Evolutionary conservation across 805 yeast species (phyloP), one percentile per base, ranked within the genome.

Genomic region (Blastobotrys muscicola): DNA sequence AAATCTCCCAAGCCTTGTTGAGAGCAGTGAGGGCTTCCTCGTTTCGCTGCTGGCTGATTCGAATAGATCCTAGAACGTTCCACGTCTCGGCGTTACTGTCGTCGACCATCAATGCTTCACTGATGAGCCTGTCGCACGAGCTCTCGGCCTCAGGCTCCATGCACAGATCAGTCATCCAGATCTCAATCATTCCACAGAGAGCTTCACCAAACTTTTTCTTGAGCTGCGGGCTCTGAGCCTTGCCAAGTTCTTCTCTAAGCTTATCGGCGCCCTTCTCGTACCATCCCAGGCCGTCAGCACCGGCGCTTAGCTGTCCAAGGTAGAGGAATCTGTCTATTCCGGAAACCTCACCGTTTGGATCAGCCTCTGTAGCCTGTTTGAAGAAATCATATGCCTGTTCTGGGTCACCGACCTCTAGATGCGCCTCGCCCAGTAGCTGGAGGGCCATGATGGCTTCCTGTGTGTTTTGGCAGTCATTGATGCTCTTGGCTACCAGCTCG

Each of bases 141-240:
- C 60, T 15, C 63, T 92, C 97, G 2, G 97, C 97, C 51, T 81
- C 79, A 2, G 78, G 78, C 55, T 85, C 94, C 95, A 89, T 86
- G 67, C 97, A 89, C 50, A 89, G 68, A 67, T 90, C 97, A 1
- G 97, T 90, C 97, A 87, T 85, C 95, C 95, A 89, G 39, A 58
- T 56, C 50, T 90, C 98, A 56, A 92, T 83, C 67, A 82, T 74
- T 5, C 95, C 80, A 52, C 90, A 79, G 23, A 85, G 67, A 0
- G 90, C 95, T 57, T 80, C 83, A 50, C 82, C 77, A 39, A 85
- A 58, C 58, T 82, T 84, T 13, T 72, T 60, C 35, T 74, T 63
- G 46, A 70, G 70, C 16, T 39, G 23, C 3, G 38, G 45, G 12
- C 54, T 54, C 12, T 58, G 52, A 12, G 56, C 43, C 29, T 47